A percentile compares a stretch with the other conserved stretches of the same genome.
Conservation (phyloP, 495 filamentous ascomycete species). For the Trichodelitschia bisporula region DNA sequence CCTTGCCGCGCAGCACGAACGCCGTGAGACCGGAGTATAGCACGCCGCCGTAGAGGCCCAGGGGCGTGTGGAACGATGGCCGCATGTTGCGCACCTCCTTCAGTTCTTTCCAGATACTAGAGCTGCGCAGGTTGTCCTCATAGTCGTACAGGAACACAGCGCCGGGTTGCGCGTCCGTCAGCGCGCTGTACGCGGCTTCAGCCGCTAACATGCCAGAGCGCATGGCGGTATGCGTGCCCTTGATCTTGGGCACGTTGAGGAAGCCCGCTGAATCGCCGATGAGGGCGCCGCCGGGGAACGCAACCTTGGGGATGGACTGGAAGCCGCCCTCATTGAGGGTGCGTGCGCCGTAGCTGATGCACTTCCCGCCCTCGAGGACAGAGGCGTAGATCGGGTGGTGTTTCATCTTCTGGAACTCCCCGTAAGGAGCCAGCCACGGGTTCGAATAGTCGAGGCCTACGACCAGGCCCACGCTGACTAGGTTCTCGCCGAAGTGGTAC, state of each 20-base stretch:
- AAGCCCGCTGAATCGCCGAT: conserved; percentile 95
- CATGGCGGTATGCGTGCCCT: conserved; percentile 96
- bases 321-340: conserved; percentile 91
- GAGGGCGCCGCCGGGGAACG: conserved; percentile 85
- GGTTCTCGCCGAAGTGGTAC: conserved; percentile 97
- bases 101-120: conserved; percentile 80
- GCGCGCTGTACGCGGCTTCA: conserved; percentile 58
- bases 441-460: conserved; percentile 92
- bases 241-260: conserved; percentile 95
- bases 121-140: conserved; percentile 69
- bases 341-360: conserved; percentile 87
- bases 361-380: conserved; percentile 79
- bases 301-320: conserved; percentile 89
- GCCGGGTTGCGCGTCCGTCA: conserved; percentile 25
- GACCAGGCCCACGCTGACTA: conserved; percentile 82
- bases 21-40: conserved; percentile 87
- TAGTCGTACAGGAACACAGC: conserved; percentile 84
- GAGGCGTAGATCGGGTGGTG: conserved; percentile 73
- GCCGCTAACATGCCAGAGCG: conserved; percentile 91
- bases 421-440: conserved; percentile 87
- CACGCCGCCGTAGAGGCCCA: conserved; percentile 73
- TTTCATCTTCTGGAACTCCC: conserved; percentile 97
- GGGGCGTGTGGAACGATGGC: conserved; percentile 65
- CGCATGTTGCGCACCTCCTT: conserved; percentile 94
- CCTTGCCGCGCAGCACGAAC: conserved; percentile 57